These are phyloP conservation scores for Rubia occidens DNA, from an alignment of 305 asterid species.

Conservation along the genomic window DNA sequence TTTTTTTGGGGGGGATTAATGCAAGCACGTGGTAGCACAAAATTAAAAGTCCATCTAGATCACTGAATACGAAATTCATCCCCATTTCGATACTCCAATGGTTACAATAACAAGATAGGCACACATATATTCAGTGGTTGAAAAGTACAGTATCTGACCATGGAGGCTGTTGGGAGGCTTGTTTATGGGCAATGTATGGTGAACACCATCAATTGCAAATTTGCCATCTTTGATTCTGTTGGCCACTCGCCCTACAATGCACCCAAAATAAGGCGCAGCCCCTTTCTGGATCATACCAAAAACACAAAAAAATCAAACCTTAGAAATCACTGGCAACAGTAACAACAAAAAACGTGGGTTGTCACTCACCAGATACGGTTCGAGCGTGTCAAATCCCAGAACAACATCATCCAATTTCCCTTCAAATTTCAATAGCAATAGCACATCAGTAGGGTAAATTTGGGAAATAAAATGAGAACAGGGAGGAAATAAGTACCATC, in stretches of 20 bases:
- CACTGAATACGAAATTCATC: not conserved
- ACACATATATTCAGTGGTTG: not conserved
- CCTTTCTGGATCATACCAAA: constrained; percentile 50
- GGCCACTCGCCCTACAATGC: constrained; percentile 98
- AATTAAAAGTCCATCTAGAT: not conserved
- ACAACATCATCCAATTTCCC: constrained; percentile 90
- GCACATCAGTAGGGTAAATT: constrained; percentile 7
- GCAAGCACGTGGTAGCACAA: not conserved
- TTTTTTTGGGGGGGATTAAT: not conserved
- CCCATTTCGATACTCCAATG: not conserved
- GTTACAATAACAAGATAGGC: not conserved
- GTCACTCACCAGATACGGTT: constrained; percentile 69
- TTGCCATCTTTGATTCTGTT: constrained; percentile 89
- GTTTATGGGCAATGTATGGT: constrained; percentile 64
- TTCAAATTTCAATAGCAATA: constrained; percentile 22
- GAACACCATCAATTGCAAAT: constrained; percentile 62
- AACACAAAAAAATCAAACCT: constrained; percentile 5
- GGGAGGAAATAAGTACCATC: constrained; percentile 34
- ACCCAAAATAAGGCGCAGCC: constrained; percentile 77
- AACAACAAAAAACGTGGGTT: constrained; percentile 5
- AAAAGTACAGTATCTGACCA: constrained; percentile 31
- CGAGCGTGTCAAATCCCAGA: constrained; percentile 85
- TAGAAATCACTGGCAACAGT: not conserved
- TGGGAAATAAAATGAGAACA: not conserved
- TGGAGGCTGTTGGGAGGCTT: constrained; percentile 92